Base-by-base conservation (phyloP, 805 yeast genomes). In the Metschnikowia cerradonensis region DNA sequence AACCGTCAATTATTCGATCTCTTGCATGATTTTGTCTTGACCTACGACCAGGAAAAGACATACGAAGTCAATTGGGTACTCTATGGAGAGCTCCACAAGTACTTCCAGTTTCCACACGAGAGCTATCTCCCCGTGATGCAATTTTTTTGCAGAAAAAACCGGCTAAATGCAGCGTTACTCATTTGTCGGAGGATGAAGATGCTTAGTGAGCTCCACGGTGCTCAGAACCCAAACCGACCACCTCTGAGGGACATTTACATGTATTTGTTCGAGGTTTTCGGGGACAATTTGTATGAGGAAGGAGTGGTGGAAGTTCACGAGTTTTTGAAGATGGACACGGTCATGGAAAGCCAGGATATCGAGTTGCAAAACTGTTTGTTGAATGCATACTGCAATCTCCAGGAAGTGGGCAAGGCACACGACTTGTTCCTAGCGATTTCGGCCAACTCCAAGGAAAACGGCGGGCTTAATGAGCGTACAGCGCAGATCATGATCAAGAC, bases 221-320 rank as follows among this genome's bases (percentile, higher is more conserved):
- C 57, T 34, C 53, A 57, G 15, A 50, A 54, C 45, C 39, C 44
- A 19, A 52, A 55, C 37, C 33, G 26, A 6, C 59, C 62, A 2
- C 62, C 62, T 1, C 57, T 50, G 56, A 45, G 53, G 17, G 83
- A 81, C 20, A 79, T 86, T 64, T 88, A 86, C 58, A 64, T 76
- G 49, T 78, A 78, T 55, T 64, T 87, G 22, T 82, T 88, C 61
- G 71, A 77, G 47, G 78, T 78, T 44, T 86, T 86, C 67, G 87
- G 90, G 1, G 73, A 74, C 45, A 68, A 70, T 47, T 66, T 75
- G 33, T 87, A 83, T 56, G 82, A 78, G 51, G 83, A 82, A 6
- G 94, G 92, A 0, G 81, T 86, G 15, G 72, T 72, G 45, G 85
- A 83, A 51, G 65, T 88, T 3, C 89, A 86, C 57, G 77, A 81